phyloP scores from a whole-genome alignment of 306 rosid genomes.

The Malus domestica region DNA sequence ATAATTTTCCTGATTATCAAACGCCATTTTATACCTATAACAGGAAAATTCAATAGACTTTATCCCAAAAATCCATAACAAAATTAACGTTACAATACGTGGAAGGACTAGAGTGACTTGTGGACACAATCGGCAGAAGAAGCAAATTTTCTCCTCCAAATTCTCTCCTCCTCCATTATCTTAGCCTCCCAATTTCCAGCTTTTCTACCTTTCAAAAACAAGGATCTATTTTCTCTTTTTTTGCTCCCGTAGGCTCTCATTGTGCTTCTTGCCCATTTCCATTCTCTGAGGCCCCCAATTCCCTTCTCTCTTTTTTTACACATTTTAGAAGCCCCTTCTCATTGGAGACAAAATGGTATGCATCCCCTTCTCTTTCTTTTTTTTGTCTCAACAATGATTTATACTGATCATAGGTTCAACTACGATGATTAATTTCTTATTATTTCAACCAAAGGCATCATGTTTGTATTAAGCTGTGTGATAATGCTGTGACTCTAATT shows the following conservation, averaged over 20 bases:
- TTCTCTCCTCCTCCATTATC: conserved; percentile 31
- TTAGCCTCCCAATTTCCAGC: conserved; percentile 25
- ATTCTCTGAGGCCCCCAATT: conserved; percentile 23
- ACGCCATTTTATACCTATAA: not conserved
- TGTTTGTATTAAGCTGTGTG: not conserved
- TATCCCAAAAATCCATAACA: not conserved
- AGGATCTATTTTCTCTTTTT: conserved; percentile 51
- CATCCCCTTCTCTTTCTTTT: not conserved
- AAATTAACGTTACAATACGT: conserved; percentile 7
- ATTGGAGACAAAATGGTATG: conserved; percentile 70
- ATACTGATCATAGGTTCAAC: not conserved
- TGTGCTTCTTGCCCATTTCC: conserved; percentile 28
- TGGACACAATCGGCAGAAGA: conserved; percentile 16
- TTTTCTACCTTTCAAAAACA: conserved; percentile 47
- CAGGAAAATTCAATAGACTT: not conserved
- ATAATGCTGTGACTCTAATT: not conserved
- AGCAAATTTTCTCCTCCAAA: conserved; percentile 23
- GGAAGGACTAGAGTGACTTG: conserved; percentile 22
- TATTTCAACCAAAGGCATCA: not conserved
- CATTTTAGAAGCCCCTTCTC: conserved; percentile 47
- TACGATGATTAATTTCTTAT: not conserved
- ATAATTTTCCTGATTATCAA: not conserved
- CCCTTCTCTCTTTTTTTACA: conserved; percentile 18
- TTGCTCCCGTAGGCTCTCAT: conserved; percentile 20
- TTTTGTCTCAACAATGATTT: not conserved